Base-by-base conservation (phyloP, 2,329 filamentous ascomycete species). In the Phialocephala subalpina region DNA sequence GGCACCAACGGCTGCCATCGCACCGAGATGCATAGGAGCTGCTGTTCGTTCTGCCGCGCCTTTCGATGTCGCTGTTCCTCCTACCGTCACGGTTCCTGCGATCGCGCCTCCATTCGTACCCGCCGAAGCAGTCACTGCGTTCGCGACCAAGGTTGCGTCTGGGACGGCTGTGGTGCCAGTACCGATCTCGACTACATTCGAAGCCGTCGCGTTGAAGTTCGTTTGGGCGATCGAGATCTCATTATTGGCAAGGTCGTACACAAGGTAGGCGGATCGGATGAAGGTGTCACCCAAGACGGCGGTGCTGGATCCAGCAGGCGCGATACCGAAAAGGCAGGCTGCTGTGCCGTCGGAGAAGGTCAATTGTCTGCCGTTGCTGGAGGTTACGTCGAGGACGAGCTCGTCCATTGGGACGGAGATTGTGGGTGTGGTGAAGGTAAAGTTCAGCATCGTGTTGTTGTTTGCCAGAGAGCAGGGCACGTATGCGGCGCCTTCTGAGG, bases 211-310 rank as follows among this genome's bases (percentile, higher is more conserved):
- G 74, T 91, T 87, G 77, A 88, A 89, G 59, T 83, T 85, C 20
- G 90, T 90, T 76, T 90, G 87, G 1, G 90, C 91, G 36, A 93
- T 78, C 1, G 88, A 90, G 70, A 93, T 88, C 78, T 91, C 83
- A 75, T 92, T 88, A 76, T 91, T 92, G 33, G 82, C 86, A 25
- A 93, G 81, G 75, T 93, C 90, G 75, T 92, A 93, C 12, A 94
- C 91, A 16, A 92, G 85, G 71, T 94, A 94, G 0, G 91, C 91
- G 40, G 88, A 90, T 57, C 91, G 83, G 62, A 94, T 80, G 76
- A 94, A 94, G 0, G 91, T 92, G 74, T 93, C 91, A 18, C 91
- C 91, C 33, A 94, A 80, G 1, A 92, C 86, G 52, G 84, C 83
- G n/a, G 84, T 84, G 35, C 83, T 81, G 1, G 77, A 70, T 2